phyloP scores from a whole-genome alignment of 2,329 filamentous ascomycete genomes.

The Pyricularia grisea region DNA sequence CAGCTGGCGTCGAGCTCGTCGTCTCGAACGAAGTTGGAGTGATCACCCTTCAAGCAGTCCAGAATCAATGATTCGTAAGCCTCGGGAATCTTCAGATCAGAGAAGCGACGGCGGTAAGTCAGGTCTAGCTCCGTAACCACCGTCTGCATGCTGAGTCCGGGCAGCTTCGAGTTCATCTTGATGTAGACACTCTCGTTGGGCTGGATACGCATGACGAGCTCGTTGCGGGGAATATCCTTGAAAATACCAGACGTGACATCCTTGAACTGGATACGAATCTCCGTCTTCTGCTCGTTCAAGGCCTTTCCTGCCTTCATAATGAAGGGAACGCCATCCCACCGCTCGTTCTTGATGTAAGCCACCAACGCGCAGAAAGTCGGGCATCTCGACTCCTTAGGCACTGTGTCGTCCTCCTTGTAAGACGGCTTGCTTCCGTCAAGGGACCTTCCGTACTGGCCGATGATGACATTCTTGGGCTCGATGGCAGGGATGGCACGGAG shows the following conservation, averaged over 20 bases:
- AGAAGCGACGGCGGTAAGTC: slow-evolving; percentile 96
- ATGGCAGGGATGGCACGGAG: slow-evolving; percentile 88
- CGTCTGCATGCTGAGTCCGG: slow-evolving; percentile 97
- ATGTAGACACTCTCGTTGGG: slow-evolving; percentile 99
- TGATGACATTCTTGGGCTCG: slow-evolving; percentile 99
- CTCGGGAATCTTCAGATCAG: slow-evolving; percentile 97
- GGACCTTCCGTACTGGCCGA: slow-evolving; percentile 95
- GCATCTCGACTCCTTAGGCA: slow-evolving; percentile 94
- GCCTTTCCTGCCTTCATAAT: slow-evolving; percentile 99
- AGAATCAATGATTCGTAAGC: slow-evolving; percentile 97
- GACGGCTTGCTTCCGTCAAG: slow-evolving; percentile 92
- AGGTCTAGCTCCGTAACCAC: slow-evolving; percentile 97
- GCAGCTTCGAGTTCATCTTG: slow-evolving; percentile 99
- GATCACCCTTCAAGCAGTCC: slow-evolving; percentile 95
- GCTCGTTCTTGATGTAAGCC: slow-evolving; percentile 98
- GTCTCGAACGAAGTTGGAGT: slow-evolving; percentile 98
- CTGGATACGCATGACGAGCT: slow-evolving; percentile 98
- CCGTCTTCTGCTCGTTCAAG: slow-evolving; percentile 98
- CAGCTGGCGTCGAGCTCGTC: slow-evolving; percentile 96
- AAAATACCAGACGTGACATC: slow-evolving; percentile 99
- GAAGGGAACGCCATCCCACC: slow-evolving; percentile 98
- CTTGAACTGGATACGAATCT: slow-evolving; percentile 98
- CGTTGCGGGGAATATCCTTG: slow-evolving; percentile 98
- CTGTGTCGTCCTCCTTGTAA: slow-evolving; percentile 98
- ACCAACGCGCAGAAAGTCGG: slow-evolving; percentile 97